Percentiles rank a stretch among this genome's conserved stretches.
These are phyloP conservation scores for Adenanthera pavonina DNA, from an alignment of 306 rosid genomes.

Conservation along the genomic window DNA sequence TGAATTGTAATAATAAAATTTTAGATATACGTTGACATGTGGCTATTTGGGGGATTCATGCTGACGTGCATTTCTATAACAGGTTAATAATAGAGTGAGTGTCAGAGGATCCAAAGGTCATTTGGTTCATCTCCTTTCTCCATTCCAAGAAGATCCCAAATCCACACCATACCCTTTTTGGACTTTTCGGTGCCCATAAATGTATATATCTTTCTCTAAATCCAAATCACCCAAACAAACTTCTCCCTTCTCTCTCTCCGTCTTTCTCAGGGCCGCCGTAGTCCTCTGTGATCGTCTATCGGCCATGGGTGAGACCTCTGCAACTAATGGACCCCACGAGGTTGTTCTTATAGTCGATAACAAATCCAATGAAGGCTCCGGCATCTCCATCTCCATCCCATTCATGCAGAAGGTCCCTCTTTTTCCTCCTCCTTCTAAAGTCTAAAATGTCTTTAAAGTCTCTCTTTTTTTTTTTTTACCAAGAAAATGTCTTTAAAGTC, in stretches of 20 bases:
- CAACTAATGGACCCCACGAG: conserved; percentile 43
- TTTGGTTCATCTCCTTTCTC: not conserved
- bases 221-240: too few species aligned
- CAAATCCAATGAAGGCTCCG: conserved; percentile 22
- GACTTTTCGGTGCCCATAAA: not conserved
- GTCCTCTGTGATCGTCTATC: not conserved
- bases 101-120: not conserved
- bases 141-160: not conserved
- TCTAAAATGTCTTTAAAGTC: not conserved
- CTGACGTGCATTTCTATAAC: too few species aligned
- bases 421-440: not conserved
- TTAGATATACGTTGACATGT: too few species aligned
- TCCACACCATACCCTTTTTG: not conserved
- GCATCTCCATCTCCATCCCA: conserved; percentile 40
- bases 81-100: too few species aligned
- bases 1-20: too few species aligned
- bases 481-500: not conserved
- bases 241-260: not conserved
- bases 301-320: conserved; percentile 62
- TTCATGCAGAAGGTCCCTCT: conserved; percentile 76
- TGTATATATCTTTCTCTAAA: too few species aligned
- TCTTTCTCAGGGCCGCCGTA: not conserved
- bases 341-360: conserved; percentile 49
- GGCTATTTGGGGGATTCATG: too few species aligned
- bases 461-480: not conserved